Evolutionary conservation across 2,329 filamentous ascomycete species (phyloP).

Genomic region (Penicillium sp.): DNA sequence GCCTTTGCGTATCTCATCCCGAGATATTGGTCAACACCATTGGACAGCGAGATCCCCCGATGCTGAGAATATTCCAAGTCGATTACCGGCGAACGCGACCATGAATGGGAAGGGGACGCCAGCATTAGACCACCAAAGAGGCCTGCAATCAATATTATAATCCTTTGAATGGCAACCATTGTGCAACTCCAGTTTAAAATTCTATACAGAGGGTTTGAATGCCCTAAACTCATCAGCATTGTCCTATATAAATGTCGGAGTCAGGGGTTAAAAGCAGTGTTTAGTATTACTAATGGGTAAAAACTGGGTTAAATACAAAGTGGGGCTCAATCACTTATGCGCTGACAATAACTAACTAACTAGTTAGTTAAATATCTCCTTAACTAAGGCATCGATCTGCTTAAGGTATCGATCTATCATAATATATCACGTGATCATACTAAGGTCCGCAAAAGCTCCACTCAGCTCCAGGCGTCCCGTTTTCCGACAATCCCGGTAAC

Average conservation of each 20-base stretch:
- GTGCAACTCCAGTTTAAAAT: no score
- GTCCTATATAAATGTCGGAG: no score
- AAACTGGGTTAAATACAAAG: no score
- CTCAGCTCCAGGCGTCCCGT: neutral
- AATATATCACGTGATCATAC: neutral
- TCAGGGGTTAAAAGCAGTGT: no score
- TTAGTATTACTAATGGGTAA: no score
- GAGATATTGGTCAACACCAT: slow-evolving; percentile 66
- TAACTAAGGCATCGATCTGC: no score
- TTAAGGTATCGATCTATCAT: no score
- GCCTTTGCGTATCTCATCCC: slow-evolving; percentile 70
- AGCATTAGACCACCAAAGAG: slow-evolving; percentile 11
- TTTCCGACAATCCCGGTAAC: neutral
- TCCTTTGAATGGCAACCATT: neutral
- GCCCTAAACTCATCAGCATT: no score
- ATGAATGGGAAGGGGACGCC: slow-evolving; percentile 5
- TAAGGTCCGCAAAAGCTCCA: neutral
- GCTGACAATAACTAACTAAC: no score
- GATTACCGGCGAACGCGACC: slow-evolving; percentile 38
- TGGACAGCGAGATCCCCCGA: slow-evolving; percentile 52
- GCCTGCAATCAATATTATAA: slow-evolving; percentile 1
- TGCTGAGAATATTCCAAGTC: slow-evolving; percentile 66
- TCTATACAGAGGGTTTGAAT: no score
- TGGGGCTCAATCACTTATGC: no score
- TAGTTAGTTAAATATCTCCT: no score